Percentiles rank a stretch among this genome's conserved stretches.
These are phyloP conservation scores for Trichoderma sp. DNA, from an alignment of 2,329 filamentous ascomycete species.

Conservation along the genomic window DNA sequence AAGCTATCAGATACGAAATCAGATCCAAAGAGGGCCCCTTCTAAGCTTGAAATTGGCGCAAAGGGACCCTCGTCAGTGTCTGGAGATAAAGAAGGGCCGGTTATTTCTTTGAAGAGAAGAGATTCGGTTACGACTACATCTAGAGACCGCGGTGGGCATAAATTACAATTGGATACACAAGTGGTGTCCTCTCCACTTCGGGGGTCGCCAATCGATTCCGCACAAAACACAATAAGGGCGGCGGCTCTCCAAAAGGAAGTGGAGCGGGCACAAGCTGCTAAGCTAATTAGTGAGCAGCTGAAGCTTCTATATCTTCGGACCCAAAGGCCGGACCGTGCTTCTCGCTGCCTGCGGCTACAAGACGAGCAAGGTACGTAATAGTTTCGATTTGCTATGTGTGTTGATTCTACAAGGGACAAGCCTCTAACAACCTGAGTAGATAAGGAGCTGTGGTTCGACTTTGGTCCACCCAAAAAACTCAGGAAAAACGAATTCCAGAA, in stretches of 20 bases:
- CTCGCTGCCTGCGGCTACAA: neutral
- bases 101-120: neutral
- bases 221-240: neutral
- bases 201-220: neutral
- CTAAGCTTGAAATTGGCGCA: neutral
- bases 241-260: neutral
- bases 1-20: neutral
- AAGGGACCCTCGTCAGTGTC: neutral
- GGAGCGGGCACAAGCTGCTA: neutral
- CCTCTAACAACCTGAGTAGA: neutral
- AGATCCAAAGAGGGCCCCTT: neutral
- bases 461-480: neutral
- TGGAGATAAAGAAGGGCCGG: neutral
- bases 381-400: neutral
- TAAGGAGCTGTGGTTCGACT: constrained; percentile 12
- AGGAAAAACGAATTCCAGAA: neutral
- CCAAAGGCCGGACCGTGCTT: neutral
- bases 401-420: neutral
- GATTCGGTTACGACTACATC: neutral
- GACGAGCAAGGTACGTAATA: neutral
- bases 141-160: neutral
- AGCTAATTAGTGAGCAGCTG: neutral
- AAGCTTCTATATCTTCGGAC: constrained; percentile 4
- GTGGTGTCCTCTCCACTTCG: neutral
- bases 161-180: neutral